phyloP scores from a whole-genome alignment of 345 rosid species.

The Isatis tinctoria region DNA sequence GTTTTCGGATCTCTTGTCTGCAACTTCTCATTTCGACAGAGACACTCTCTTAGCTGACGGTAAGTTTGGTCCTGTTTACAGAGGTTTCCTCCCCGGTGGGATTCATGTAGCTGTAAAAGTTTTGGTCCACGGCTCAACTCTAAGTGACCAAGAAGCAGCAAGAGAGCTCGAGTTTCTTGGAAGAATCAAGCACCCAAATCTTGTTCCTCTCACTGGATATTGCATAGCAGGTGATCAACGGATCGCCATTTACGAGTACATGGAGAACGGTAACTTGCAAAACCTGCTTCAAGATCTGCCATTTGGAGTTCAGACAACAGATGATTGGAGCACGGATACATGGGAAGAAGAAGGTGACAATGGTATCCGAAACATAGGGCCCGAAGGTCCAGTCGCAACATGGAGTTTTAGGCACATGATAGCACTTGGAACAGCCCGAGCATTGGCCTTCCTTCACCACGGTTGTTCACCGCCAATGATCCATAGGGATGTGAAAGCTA shows the following conservation, averaged over 20 bases:
- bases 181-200: constrained; percentile 80
- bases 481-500: constrained; percentile 86
- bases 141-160: constrained; percentile 87
- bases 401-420: constrained; percentile 85
- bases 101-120: constrained; percentile 94
- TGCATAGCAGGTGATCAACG: constrained; percentile 95
- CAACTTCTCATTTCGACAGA: constrained; percentile 80
- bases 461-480: constrained; percentile 90
- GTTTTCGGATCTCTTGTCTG: constrained; percentile 82
- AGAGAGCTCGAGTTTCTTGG: constrained; percentile 89
- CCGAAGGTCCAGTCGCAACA: constrained; percentile 57
- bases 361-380: constrained; percentile 60
- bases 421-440: constrained; percentile 88
- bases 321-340: constrained; percentile 84
- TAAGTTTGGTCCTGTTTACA: constrained; percentile 86
- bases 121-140: constrained; percentile 81
- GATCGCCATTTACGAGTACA: constrained; percentile 90
- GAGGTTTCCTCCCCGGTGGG: constrained; percentile 91
- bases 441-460: constrained; percentile 88
- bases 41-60: constrained; percentile 92
- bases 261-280: constrained; percentile 97
- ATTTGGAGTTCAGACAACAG: constrained; percentile 68
- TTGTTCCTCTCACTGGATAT: constrained; percentile 85
- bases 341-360: constrained; percentile 68
- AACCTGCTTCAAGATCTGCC: constrained; percentile 85